Base-by-base conservation (phyloP, 495 filamentous ascomycete species). In the Achaetomiella virescens region DNA sequence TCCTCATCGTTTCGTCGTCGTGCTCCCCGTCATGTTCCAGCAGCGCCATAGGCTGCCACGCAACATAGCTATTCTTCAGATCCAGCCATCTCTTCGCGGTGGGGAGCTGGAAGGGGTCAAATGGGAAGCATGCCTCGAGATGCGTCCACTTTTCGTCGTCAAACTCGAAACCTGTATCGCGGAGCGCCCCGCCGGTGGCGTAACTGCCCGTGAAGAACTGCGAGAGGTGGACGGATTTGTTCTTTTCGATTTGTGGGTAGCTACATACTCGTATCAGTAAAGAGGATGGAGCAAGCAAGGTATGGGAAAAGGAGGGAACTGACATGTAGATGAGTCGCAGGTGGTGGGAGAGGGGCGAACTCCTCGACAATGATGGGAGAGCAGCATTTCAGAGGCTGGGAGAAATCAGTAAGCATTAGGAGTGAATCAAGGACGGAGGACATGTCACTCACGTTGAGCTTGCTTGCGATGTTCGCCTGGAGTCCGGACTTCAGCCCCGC, bases 91-190 rank as follows among this genome's bases (percentile, higher is more conserved):
- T 76, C 67, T 85, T 87, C 61, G 90, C 95, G 47, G 81, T 75
- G 0, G 90, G 92, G 12, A 97, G 76, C 58, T 88, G 84, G 70
- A 96, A 97, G 2, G 93, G 93, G 66, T 99, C 93, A 63, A 99
- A 99, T 1, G 95, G 93, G 68, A 97, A 97, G 69, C 91, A 96
- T 0, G 88, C 88, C 57, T 97, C 92, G 2, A 97, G 78, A 67
- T 92, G 81, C 46, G 83, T 78, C 70, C 82, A 84, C 37, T 84
- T 85, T 53, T 91, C 84, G 37, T 86, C 80, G 46, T 82, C 80
- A 50, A 73, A 67, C 48, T 78, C 75, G 43, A 79, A 73, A 52
- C 79, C 86, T 62, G 82, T 79, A 64, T 93, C 90, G 40, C 90
- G 79, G 22, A 80, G 62, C 1, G 72, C 75, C 14, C 73, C 72